Evolutionary conservation across 805 yeast genomes (phyloP), one percentile per base, ranked within the genome.

Genomic region (Candida gorgasii): DNA sequence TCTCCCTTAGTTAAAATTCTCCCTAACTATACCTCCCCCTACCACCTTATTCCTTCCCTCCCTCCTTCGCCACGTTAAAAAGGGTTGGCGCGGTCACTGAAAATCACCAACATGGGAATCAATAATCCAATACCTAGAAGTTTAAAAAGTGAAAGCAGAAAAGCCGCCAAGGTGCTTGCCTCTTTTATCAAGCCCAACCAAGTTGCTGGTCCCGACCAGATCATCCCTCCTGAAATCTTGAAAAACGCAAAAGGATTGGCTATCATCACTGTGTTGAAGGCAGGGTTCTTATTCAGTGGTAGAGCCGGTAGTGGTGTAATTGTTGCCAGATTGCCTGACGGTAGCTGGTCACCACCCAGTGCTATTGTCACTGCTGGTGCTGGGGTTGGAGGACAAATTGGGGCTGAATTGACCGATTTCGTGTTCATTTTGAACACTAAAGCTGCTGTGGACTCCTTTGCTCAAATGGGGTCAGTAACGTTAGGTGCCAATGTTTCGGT

Each of bases 311-410:
- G 96, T 1, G 99, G 99, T 50, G 87, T 92, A 26, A 86, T 92
- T 47, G 95, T 92, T 18, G 96, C 97, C 4, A 73, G 97, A 46
- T 73, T 93, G 38, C 95, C 95, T 2, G 98, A 93, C 64, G 98
- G 97, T 0, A 66, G 86, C 0, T 92, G 99, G 99, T 89, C 97
- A 11, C 95, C 97, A 2, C 99, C 99, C 1, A 84, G 95, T 2
- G 99, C 97, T 8, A 84, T 93, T 51, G 84, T 81, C 40, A 87
- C 97, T 16, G 98, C 96, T 3, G 99, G 98, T 54, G 98, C 97
- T 3, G 98, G 99, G 57, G 97, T 93, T 5, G 99, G 99, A 46
- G 99, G 99, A 33, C 95, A 89, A 69, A 79, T 93, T 50, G 99
- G 99, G 31, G 90, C 96, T 7, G 99, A 92, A 62, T 71, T 92